Conservation (phyloP, 495 filamentous ascomycete species). For the Acidomyces sp. region DNA sequence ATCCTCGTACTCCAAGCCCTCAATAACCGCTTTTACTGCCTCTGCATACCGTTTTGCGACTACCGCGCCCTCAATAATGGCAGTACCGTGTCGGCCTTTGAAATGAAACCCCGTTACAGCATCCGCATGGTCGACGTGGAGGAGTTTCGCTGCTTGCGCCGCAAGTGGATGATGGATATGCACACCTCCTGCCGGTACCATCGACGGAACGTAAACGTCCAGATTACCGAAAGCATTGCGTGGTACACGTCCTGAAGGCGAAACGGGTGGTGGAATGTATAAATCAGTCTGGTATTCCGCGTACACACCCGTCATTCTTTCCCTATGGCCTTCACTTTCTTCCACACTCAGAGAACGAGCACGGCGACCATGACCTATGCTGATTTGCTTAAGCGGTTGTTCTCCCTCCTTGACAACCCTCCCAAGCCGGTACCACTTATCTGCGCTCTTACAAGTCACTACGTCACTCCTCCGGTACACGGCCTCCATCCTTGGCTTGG, state of each 20-base stretch:
- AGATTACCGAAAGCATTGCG: slow-evolving; percentile 82
- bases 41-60: slow-evolving; percentile 58
- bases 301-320: slow-evolving; percentile 45
- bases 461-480: slow-evolving; percentile 76
- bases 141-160: slow-evolving; percentile 55
- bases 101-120: slow-evolving; percentile 87
- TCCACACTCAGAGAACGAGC: slow-evolving; percentile 19
- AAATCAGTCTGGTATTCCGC: slow-evolving; percentile 60
- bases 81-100: slow-evolving; percentile 64
- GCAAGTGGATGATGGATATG: slow-evolving; percentile 58
- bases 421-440: slow-evolving; percentile 80
- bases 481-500: slow-evolving; percentile 45
- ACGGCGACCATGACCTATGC: slow-evolving; percentile 26
- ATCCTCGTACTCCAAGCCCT: slow-evolving; percentile 48
- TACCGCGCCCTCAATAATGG: slow-evolving; percentile 61
- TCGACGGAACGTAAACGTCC: slow-evolving; percentile 81
- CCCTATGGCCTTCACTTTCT: slow-evolving; percentile 24
- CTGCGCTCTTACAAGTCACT: slow-evolving; percentile 54
- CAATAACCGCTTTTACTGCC: slow-evolving; percentile 54
- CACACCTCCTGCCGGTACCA: slow-evolving; percentile 72
- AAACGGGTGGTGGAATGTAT: slow-evolving; percentile 63
- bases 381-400: slow-evolving; percentile 59
- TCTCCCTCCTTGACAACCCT: slow-evolving; percentile 60
- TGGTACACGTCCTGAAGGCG: slow-evolving; percentile 60
- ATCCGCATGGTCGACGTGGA: slow-evolving; percentile 76